phyloP scores from a whole-genome alignment of 257 asterid species.

The Nicotiana noctiflora region DNA sequence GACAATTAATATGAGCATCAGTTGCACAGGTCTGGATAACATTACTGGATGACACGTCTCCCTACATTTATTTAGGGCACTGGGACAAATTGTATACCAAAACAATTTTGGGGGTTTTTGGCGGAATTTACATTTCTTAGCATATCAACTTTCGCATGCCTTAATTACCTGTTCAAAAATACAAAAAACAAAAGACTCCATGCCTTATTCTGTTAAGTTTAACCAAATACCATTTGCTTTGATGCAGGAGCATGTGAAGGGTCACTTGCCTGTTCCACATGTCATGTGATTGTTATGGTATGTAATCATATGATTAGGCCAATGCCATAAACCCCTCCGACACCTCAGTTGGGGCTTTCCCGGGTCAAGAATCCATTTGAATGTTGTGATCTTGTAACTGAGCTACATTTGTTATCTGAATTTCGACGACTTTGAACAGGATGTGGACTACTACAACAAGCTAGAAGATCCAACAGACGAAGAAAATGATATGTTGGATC shows the following conservation, averaged over 20 bases:
- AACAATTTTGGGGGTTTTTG: background rate
- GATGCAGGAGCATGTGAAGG: conserved; percentile 96
- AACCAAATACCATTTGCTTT: background rate
- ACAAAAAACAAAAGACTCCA: too few relatives aligned
- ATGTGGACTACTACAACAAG: conserved; percentile 65
- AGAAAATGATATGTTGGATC: conserved; percentile 98
- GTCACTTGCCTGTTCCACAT: conserved; percentile 95
- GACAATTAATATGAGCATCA: background rate
- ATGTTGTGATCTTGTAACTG: background rate
- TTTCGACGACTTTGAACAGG: conserved; percentile 43
- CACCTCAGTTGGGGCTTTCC: background rate
- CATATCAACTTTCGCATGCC: background rate
- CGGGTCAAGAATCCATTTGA: background rate
- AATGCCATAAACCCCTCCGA: background rate
- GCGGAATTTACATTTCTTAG: background rate
- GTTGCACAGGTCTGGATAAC: background rate
- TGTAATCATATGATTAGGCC: conserved; percentile 6
- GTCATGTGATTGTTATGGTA: conserved; percentile 97
- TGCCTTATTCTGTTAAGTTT: background rate
- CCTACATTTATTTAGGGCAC: background rate
- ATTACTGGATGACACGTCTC: background rate
- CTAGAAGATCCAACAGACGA: conserved; percentile 85
- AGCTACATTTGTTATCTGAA: background rate
- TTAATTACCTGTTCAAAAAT: too few relatives aligned
- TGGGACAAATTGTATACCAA: background rate